Evolutionary conservation across 1,139 yeast genomes (phyloP).

Genomic region (Diutina siamensis): DNA sequence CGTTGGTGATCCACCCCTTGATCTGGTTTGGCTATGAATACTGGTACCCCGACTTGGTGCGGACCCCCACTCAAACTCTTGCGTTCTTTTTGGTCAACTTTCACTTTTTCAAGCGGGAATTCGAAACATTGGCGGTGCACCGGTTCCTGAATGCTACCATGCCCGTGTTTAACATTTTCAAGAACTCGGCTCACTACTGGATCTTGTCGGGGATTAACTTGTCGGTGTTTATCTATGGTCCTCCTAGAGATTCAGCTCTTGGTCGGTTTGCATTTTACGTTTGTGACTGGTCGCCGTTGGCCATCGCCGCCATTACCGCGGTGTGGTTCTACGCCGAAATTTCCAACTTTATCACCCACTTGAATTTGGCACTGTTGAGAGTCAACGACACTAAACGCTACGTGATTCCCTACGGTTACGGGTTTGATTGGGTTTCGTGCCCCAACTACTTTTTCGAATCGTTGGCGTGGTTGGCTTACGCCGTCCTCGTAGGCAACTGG

Average conservation of each 20-base stretch:
- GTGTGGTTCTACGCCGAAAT: conserved; percentile 58
- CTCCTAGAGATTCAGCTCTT: neutral
- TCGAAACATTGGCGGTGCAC: conserved; percentile 77
- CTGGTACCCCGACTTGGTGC: conserved; percentile 13
- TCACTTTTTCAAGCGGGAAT: conserved; percentile 81
- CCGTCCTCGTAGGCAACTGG: conserved; percentile 68
- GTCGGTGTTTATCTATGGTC: conserved; percentile 48
- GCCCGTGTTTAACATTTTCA: conserved; percentile 81
- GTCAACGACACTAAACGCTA: conserved; percentile 28
- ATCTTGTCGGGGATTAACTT: conserved; percentile 66
- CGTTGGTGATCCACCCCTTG: conserved; percentile 67
- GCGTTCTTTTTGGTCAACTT: conserved; percentile 46
- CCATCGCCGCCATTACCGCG: conserved; percentile 22
- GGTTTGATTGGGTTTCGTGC: conserved; percentile 36
- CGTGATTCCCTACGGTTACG: conserved; percentile 36
- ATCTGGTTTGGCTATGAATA: conserved; percentile 25
- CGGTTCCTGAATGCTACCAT: conserved; percentile 79
- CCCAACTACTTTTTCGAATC: conserved; percentile 92
- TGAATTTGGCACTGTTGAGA: conserved; percentile 47
- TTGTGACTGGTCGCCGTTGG: conserved; percentile 16
- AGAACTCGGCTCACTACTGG: conserved; percentile 90
- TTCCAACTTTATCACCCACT: conserved; percentile 64
- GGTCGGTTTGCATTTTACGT: conserved; percentile 14
- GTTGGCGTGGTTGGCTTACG: conserved; percentile 58
- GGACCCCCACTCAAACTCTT: conserved; percentile 40